Evolutionary conservation across 2,329 filamentous ascomycete species (phyloP).

Genomic region (Colletotrichum spaethianum): DNA sequence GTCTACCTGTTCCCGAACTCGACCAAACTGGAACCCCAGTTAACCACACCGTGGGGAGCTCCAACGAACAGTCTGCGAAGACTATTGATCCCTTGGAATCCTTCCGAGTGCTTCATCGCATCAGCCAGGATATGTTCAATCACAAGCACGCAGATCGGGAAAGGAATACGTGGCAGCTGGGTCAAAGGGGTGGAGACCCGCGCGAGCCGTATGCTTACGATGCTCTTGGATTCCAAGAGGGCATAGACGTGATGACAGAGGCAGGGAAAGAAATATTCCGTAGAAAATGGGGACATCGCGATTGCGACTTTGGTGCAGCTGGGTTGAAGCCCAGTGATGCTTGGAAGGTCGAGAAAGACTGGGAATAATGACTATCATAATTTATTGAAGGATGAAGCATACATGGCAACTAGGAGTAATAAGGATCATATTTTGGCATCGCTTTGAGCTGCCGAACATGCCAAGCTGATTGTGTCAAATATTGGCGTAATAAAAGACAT

Average conservation of each 20-base stretch:
- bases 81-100: conserved; percentile 23
- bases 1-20: conserved; percentile 6
- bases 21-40: not conserved
- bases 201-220: conserved; percentile 69
- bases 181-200: conserved; percentile 62
- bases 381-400: not conserved
- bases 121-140: conserved; percentile 55
- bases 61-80: not conserved
- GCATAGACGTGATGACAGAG: conserved; percentile 61
- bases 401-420: not conserved
- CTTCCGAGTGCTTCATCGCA: conserved; percentile 41
- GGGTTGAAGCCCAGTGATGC: conserved; percentile 58
- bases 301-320: conserved; percentile 56
- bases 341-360: conserved; percentile 62
- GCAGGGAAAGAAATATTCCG: conserved; percentile 57
- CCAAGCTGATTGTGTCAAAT: too few species aligned
- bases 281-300: conserved; percentile 62
- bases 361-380: conserved; percentile 40
- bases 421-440: not conserved
- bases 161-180: conserved; percentile 67
- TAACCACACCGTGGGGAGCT: not conserved
- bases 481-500: too few species aligned
- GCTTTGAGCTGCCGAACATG: not conserved
- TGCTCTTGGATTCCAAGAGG: conserved; percentile 58
- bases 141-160: conserved; percentile 56